A percentile compares a stretch with the other conserved stretches of the same genome.
These are phyloP conservation scores for Taphrina deformans DNA, from an alignment of 1,139 yeast genomes.

Conservation along the genomic window DNA sequence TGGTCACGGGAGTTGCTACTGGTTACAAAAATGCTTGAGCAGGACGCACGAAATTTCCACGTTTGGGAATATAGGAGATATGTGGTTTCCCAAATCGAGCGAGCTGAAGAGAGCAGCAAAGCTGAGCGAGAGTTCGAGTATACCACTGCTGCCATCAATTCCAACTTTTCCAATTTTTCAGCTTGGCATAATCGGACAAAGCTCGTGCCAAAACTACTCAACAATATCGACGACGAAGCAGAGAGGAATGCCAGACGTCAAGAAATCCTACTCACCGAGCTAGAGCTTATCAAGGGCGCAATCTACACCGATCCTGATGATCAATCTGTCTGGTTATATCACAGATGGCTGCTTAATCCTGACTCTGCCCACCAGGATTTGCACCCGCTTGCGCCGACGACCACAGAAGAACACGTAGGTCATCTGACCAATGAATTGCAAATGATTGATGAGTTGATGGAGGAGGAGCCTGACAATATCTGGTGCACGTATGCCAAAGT, in stretches of 20 bases:
- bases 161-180: conserved; percentile 84
- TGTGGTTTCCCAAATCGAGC: conserved; percentile 58
- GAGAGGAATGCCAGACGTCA: conserved; percentile 41
- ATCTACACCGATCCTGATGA: conserved; percentile 92
- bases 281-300: conserved; percentile 73
- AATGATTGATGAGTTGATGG: conserved; percentile 45
- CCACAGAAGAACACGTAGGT: conserved; percentile 36
- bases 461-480: conserved; percentile 48
- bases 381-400: conserved; percentile 40
- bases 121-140: conserved; percentile 64
- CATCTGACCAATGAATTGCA: conserved; percentile 44
- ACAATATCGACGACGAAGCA: conserved; percentile 37
- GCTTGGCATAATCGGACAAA: conserved; percentile 94
- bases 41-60: conserved; percentile 83
- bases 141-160: conserved; percentile 75
- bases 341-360: conserved; percentile 74
- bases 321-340: conserved; percentile 87
- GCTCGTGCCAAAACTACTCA: conserved; percentile 58
- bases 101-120: conserved; percentile 43
- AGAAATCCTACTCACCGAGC: conserved; percentile 50
- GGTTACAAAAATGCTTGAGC: conserved; percentile 64
- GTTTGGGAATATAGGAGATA: conserved; percentile 94
- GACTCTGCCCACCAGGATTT: conserved; percentile 50
- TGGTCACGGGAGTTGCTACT: conserved; percentile 71
- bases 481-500: conserved; percentile 48